phyloP scores from a whole-genome alignment of 2,329 filamentous ascomycete genomes.

The Cladosporium phlei region DNA sequence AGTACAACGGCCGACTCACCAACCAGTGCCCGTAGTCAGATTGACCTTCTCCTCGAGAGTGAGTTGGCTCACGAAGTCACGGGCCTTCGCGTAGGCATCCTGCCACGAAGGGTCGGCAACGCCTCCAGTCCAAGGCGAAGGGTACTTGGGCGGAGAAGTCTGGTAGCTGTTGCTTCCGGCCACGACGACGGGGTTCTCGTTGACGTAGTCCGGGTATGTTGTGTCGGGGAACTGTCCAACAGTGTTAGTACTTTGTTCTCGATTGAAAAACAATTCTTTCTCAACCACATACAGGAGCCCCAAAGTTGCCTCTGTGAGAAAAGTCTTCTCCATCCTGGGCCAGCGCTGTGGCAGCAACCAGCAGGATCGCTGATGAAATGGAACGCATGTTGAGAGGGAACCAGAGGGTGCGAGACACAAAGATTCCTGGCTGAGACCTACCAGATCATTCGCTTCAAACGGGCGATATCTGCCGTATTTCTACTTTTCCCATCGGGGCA shows the following conservation, averaged over 20 bases:
- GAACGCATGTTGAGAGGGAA: slow-evolving; percentile 8
- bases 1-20: slow-evolving; percentile 64
- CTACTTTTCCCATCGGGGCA: background rate
- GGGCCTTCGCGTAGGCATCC: slow-evolving; percentile 29
- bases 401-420: too few relatives aligned
- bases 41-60: slow-evolving; percentile 33
- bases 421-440: background rate
- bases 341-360: slow-evolving; percentile 4
- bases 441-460: too few relatives aligned
- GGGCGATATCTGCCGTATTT: background rate
- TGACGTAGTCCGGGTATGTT: slow-evolving; percentile 24
- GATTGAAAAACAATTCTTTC: background rate
- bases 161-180: slow-evolving; percentile 24
- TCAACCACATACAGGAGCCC: slow-evolving; percentile 2
- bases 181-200: slow-evolving; percentile 23
- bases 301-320: slow-evolving; percentile 9
- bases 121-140: slow-evolving; percentile 27
- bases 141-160: slow-evolving; percentile 24
- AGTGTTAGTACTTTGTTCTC: background rate
- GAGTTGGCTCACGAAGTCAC: slow-evolving; percentile 29
- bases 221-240: slow-evolving; percentile 22
- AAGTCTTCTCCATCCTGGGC: slow-evolving; percentile 8
- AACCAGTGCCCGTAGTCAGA: slow-evolving; percentile 46
- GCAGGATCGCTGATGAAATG: slow-evolving; percentile 2
- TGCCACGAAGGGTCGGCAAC: slow-evolving; percentile 42